A percentile compares a stretch with the other conserved stretches of the same genome.
Evolutionary conservation across 129 eudicot species (phyloP).

Genomic region (Glebionis coronaria): DNA sequence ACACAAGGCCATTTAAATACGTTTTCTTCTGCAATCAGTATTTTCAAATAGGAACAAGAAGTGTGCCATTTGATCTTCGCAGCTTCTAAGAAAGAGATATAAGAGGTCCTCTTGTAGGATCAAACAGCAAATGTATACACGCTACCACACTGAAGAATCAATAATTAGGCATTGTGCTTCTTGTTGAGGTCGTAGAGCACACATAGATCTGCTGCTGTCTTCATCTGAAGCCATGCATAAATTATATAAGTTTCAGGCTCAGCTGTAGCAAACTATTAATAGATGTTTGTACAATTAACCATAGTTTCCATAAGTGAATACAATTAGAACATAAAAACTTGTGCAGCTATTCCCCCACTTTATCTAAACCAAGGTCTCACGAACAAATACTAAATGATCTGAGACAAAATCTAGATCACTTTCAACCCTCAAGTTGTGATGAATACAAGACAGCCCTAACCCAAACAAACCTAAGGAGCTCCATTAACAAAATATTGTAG

Average conservation of each 20-base stretch:
- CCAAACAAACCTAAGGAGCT: no score
- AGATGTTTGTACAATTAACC: background rate
- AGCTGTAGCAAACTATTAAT: background rate
- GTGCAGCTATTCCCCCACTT: no score
- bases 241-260: conserved; percentile 13
- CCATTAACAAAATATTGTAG: no score
- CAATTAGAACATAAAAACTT: no score
- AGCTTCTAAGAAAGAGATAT: conserved; percentile 20
- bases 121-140: conserved; percentile 5
- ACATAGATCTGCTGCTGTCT: conserved; percentile 96
- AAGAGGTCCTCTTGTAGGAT: conserved; percentile 9
- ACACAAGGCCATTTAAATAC: conserved; percentile 24
- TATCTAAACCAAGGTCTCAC: no score
- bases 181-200: conserved; percentile 79
- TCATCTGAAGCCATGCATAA: conserved; percentile 55
- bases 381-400: background rate
- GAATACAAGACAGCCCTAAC: no score
- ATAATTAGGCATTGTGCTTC: conserved; percentile 49
- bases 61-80: conserved; percentile 20
- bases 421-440: no score
- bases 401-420: background rate
- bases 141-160: conserved; percentile 12
- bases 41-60: conserved; percentile 19
- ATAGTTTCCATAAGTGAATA: no score
- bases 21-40: conserved; percentile 27